Conservation (phyloP, 2,329 filamentous ascomycete genomes). For the Alternaria viburni region DNA sequence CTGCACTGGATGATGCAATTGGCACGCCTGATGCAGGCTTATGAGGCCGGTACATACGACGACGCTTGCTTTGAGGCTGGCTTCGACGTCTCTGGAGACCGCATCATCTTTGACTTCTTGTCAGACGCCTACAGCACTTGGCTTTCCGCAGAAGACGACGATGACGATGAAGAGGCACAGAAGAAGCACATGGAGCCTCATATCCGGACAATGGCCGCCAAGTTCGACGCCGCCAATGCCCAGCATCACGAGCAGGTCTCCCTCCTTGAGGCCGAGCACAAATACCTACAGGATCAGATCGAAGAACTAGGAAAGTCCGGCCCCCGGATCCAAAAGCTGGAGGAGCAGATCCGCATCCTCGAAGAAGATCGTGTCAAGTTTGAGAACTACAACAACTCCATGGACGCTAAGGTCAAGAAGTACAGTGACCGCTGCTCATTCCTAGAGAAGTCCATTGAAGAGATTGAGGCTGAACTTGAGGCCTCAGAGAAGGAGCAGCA, state of each 20-base stretch:
- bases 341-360: slow-evolving; percentile 89
- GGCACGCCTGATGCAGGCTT: slow-evolving; percentile 90
- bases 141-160: slow-evolving; percentile 79
- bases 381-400: slow-evolving; percentile 88
- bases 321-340: slow-evolving; percentile 80
- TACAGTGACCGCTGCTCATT: slow-evolving; percentile 81
- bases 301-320: slow-evolving; percentile 87
- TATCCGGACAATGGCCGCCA: slow-evolving; percentile 82
- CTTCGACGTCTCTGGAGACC: slow-evolving; percentile 84
- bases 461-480: slow-evolving; percentile 84
- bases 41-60: slow-evolving; percentile 78
- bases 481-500: slow-evolving; percentile 79
- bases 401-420: slow-evolving; percentile 85
- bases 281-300: slow-evolving; percentile 81
- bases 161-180: slow-evolving; percentile 79
- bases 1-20: slow-evolving; percentile 99
- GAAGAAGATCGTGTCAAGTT: slow-evolving; percentile 96
- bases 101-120: slow-evolving; percentile 93
- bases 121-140: slow-evolving; percentile 91
- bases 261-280: slow-evolving; percentile 84
- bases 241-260: slow-evolving; percentile 85
- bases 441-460: slow-evolving; percentile 85
- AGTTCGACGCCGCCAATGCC: slow-evolving; percentile 84
- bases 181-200: slow-evolving; percentile 76
- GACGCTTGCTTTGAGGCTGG: slow-evolving; percentile 88